A percentile compares a stretch with the other conserved stretches of the same genome.
phyloP scores from a whole-genome alignment of 495 filamentous ascomycete species.

The Podospora appendiculata region DNA sequence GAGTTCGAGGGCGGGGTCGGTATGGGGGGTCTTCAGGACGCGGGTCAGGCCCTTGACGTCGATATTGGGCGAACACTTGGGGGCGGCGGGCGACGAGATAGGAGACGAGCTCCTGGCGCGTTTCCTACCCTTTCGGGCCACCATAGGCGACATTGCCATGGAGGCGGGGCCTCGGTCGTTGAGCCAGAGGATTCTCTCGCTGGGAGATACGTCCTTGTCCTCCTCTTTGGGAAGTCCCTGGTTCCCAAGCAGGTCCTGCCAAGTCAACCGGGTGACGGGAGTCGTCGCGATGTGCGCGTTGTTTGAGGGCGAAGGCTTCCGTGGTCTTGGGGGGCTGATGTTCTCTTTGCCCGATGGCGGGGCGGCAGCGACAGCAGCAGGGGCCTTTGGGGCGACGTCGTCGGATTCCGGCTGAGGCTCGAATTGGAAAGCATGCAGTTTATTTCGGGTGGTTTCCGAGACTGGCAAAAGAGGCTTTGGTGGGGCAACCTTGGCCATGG shows the following conservation, averaged over 20 bases:
- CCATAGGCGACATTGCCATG: conserved; percentile 39
- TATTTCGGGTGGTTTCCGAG: conserved; percentile 41
- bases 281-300: conserved; percentile 54
- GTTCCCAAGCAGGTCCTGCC: conserved; percentile 74
- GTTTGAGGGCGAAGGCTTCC: conserved; percentile 7
- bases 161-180: conserved; percentile 22
- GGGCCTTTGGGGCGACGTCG: neutral
- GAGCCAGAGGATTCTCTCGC: conserved; percentile 34
- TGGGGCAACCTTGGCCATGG: conserved; percentile 18
- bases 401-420: conserved; percentile 8
- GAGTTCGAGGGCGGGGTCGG: conserved; percentile 77
- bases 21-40: conserved; percentile 64
- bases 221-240: conserved; percentile 39
- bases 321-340: neutral
- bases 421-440: conserved; percentile 43
- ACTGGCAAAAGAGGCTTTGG: conserved; percentile 30
- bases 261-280: conserved; percentile 63
- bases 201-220: conserved; percentile 36
- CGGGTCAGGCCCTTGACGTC: conserved; percentile 46
- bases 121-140: conserved; percentile 50
- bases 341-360: conserved; percentile 7
- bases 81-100: conserved; percentile 52
- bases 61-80: conserved; percentile 15
- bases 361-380: no score
- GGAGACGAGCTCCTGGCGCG: conserved; percentile 77